Conservation (phyloP, 106 monocot species). For the Triglochin maritima region DNA sequence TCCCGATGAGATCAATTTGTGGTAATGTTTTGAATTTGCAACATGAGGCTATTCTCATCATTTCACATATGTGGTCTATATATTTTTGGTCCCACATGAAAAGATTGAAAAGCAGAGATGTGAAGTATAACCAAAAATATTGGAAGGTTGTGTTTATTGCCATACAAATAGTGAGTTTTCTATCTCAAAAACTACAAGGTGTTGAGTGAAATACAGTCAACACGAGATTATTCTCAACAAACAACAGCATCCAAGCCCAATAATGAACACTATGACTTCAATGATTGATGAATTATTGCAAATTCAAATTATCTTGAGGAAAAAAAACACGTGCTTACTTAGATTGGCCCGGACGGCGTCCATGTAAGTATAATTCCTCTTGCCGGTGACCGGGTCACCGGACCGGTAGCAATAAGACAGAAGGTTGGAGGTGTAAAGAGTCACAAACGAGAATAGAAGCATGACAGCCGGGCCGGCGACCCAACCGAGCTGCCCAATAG, state of each 20-base stretch:
- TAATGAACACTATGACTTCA: not conserved
- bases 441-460: conserved; percentile 59
- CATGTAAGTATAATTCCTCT: conserved; percentile 76
- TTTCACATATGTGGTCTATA: too few species aligned
- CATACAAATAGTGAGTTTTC: too few species aligned
- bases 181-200: too few species aligned
- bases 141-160: not conserved
- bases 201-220: too few species aligned
- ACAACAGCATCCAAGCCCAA: too few species aligned
- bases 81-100: too few species aligned
- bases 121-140: not conserved
- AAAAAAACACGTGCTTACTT: conserved; percentile 13
- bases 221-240: too few species aligned
- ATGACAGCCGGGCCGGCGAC: conserved; percentile 58
- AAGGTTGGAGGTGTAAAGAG: conserved; percentile 59
- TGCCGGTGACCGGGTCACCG: conserved; percentile 39
- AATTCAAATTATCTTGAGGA: not conserved
- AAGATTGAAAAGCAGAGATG: not conserved
- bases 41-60: too few species aligned
- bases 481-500: conserved; percentile 73
- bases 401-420: conserved; percentile 61
- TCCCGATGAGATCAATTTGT: not conserved
- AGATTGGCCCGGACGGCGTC: conserved; percentile 61
- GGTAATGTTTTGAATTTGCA: too few species aligned
- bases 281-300: not conserved